phyloP scores from a whole-genome alignment of 108 stramenopile species.

The Seminavis robusta region DNA sequence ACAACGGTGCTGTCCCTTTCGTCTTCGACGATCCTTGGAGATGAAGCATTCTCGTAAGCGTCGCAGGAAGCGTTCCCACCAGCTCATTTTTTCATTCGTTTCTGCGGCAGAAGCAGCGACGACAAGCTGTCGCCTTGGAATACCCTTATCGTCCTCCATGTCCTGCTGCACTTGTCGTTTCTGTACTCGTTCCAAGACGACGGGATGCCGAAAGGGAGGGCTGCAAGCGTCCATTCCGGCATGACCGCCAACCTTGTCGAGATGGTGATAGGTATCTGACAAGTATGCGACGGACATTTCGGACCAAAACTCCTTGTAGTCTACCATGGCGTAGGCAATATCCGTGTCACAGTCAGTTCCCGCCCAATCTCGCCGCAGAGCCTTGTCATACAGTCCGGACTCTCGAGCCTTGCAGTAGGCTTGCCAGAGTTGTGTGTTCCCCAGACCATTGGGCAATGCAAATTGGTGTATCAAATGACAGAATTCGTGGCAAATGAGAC shows the following conservation, averaged over 20 bases:
- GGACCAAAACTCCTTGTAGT: conserved; percentile 82
- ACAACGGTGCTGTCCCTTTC: no score
- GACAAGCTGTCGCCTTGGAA: no score
- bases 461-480: conserved; percentile 84
- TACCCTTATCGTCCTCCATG: no score
- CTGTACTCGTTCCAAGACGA: conserved; percentile 51
- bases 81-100: no score
- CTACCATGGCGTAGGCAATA: conserved; percentile 70
- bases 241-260: conserved; percentile 42
- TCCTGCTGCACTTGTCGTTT: no score
- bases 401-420: conserved; percentile 34
- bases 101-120: no score
- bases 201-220: conserved; percentile 66
- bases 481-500: conserved; percentile 76
- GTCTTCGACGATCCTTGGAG: conserved; percentile 4
- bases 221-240: conserved; percentile 42
- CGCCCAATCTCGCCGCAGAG: conserved; percentile 79
- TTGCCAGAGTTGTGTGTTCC: conserved; percentile 36
- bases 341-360: conserved; percentile 49
- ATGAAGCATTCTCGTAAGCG: no score
- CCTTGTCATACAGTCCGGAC: conserved; percentile 52
- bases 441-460: conserved; percentile 57
- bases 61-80: no score
- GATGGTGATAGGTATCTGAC: conserved; percentile 51
- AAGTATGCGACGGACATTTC: conserved; percentile 79